Percentiles rank a stretch among this genome's conserved stretches.
Evolutionary conservation across 2,329 filamentous ascomycete species (phyloP).

Genomic region (Fusarium zealandicum): DNA sequence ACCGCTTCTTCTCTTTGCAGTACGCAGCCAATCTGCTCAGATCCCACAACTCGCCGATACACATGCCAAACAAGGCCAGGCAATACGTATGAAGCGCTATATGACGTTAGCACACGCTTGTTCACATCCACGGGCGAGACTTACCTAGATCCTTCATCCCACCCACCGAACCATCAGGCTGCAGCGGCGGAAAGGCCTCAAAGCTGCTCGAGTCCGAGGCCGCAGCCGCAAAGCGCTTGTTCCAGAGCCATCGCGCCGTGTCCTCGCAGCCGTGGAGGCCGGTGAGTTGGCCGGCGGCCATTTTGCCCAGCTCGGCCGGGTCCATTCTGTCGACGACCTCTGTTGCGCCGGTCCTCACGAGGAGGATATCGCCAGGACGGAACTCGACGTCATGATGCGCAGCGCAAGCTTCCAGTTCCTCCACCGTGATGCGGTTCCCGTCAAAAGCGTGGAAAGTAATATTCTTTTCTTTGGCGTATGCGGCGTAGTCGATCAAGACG

Average conservation of each 20-base stretch:
- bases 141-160: constrained; percentile 48
- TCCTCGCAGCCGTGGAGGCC: constrained; percentile 57
- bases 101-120: no score
- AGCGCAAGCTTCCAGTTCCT: constrained; percentile 65
- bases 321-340: constrained; percentile 61
- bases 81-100: constrained; percentile 58
- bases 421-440: constrained; percentile 59
- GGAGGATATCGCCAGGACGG: constrained; percentile 69
- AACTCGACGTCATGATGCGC: constrained; percentile 68
- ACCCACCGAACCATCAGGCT: constrained; percentile 49
- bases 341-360: constrained; percentile 69
- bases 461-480: constrained; percentile 58
- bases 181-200: constrained; percentile 66
- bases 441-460: constrained; percentile 60
- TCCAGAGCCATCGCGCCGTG: constrained; percentile 71
- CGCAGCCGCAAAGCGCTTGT: constrained; percentile 71
- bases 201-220: constrained; percentile 69
- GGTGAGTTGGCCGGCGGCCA: constrained; percentile 41
- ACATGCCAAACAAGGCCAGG: constrained; percentile 59
- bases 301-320: constrained; percentile 45
- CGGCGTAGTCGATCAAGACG: constrained; percentile 62
- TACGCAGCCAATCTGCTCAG: constrained; percentile 60
- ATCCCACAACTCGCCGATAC: constrained; percentile 64
- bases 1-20: constrained; percentile 60
- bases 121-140: neutral